A percentile compares a stretch with the other conserved stretches of the same genome.
Evolutionary conservation across 78 protist genomes (phyloP).

Genomic region (Speleostelium caveatum): DNA sequence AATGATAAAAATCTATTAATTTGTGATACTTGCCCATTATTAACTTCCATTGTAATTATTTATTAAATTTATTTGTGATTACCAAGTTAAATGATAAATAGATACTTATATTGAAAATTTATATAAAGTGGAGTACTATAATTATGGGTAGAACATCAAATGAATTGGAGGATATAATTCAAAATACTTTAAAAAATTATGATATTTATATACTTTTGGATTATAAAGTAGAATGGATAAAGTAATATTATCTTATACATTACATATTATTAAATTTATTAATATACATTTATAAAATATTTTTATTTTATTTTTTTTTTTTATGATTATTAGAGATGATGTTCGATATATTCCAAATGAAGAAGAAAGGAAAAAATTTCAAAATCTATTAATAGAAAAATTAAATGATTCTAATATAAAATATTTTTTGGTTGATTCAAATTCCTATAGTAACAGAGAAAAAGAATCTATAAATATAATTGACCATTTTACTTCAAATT

Average conservation of each 20-base stretch:
- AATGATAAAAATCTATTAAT: not conserved
- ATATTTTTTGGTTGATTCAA: too few species aligned
- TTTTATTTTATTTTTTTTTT: not conserved
- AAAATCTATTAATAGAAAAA: not conserved
- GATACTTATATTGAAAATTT: too few species aligned
- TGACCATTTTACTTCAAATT: too few species aligned
- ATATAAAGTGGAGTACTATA: slow-evolving; percentile 37
- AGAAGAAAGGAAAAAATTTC: slow-evolving; percentile 24
- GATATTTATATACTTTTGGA: slow-evolving; percentile 52
- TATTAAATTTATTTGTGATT: not conserved
- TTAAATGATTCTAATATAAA: too few species aligned
- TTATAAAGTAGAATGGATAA: slow-evolving; percentile 31
- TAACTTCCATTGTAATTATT: slow-evolving; percentile 25
- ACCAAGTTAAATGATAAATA: not conserved
- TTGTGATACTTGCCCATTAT: slow-evolving; percentile 64
- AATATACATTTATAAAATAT: not conserved
- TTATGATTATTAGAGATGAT: too few species aligned
- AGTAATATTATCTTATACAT: not conserved
- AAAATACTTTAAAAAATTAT: slow-evolving; percentile 16
- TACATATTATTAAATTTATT: not conserved
- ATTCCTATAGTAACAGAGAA: too few species aligned
- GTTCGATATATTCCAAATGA: slow-evolving; percentile 24
- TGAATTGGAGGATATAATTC: not conserved
- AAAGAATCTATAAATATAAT: too few species aligned
- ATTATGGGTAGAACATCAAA: slow-evolving; percentile 25